Conservation (phyloP, 345 rosid genomes). For the Abelmoschus esculentus region DNA sequence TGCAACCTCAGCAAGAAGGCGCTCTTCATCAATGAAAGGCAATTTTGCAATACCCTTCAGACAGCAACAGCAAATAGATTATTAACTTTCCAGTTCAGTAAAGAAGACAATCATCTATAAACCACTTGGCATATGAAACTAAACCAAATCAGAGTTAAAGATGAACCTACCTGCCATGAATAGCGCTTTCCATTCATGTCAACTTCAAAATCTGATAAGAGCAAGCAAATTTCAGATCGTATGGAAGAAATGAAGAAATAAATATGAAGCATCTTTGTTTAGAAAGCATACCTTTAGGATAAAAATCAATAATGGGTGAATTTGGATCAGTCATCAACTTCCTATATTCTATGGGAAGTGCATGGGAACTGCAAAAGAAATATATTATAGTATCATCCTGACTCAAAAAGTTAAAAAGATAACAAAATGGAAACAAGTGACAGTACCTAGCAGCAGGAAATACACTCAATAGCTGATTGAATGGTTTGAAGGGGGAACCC, state of each 20-base stretch:
- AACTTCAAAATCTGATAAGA: conserved; percentile 47
- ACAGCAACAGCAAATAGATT: neutral
- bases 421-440: neutral
- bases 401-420: neutral
- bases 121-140: neutral
- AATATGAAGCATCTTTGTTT: neutral
- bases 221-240: neutral
- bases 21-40: conserved; percentile 85
- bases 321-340: conserved; percentile 76
- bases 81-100: neutral
- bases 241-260: neutral
- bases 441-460: conserved; percentile 66
- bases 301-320: conserved; percentile 82
- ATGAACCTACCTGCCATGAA: conserved; percentile 49
- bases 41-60: conserved; percentile 66
- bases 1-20: conserved; percentile 72
- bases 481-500: conserved; percentile 48
- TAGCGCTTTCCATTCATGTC: conserved; percentile 95
- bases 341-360: conserved; percentile 73
- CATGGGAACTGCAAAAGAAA: conserved; percentile 55
- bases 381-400: neutral
- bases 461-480: conserved; percentile 86
- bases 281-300: conserved; percentile 38
- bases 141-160: neutral
- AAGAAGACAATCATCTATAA: neutral